phyloP scores from a whole-genome alignment of 441 rosid genomes.

The Erysimum cheiri region DNA sequence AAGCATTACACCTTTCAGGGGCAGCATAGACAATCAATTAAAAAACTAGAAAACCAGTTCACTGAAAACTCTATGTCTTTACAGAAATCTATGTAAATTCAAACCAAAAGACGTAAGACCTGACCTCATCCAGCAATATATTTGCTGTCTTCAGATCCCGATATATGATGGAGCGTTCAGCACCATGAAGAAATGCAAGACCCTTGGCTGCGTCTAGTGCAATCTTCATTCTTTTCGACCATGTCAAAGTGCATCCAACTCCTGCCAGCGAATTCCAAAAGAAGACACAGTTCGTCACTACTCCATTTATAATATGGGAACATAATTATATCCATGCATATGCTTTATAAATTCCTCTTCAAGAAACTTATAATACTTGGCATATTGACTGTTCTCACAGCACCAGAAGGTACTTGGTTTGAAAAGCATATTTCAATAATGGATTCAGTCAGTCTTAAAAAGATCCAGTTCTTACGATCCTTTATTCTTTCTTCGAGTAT shows the following conservation, averaged over 20 bases:
- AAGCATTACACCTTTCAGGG: constrained; percentile 40
- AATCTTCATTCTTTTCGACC: constrained; percentile 94
- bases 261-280: constrained; percentile 25
- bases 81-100: constrained; percentile 1
- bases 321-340: background rate
- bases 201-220: constrained; percentile 95
- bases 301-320: background rate
- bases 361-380: background rate
- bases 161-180: constrained; percentile 87
- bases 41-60: constrained; percentile 18
- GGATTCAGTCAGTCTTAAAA: background rate
- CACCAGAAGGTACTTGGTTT: constrained; percentile 1
- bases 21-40: constrained; percentile 22
- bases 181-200: constrained; percentile 94
- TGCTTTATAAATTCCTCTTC: constrained; percentile 10
- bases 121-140: constrained; percentile 80
- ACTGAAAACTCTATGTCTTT: background rate
- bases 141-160: constrained; percentile 99
- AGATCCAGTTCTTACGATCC: background rate
- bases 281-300: constrained; percentile 2
- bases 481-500: background rate
- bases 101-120: constrained; percentile 39
- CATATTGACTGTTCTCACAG: background rate
- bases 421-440: constrained; percentile 2
- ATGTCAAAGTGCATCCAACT: constrained; percentile 89